Conservation (phyloP, 1,284 basidiomycete species). For the Fomitopsis betulina region DNA sequence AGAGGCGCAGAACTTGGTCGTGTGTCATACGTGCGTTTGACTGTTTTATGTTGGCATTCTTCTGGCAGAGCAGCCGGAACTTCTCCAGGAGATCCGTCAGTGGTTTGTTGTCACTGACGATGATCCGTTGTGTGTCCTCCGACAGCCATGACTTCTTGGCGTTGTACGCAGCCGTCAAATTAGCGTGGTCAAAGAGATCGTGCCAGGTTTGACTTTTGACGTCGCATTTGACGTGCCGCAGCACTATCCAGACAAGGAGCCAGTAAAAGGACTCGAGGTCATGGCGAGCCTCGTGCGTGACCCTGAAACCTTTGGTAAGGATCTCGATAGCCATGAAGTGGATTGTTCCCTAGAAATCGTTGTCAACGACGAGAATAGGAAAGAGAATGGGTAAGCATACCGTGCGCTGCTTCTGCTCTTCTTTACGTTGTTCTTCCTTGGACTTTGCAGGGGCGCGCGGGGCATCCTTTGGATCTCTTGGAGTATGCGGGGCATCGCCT, state of each 20-base stretch:
- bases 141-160: neutral
- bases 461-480: no score
- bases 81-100: neutral
- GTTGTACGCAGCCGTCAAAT: neutral
- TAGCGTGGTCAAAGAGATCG: neutral
- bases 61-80: neutral
- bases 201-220: neutral
- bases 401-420: neutral
- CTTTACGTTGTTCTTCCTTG: no score
- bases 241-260: neutral
- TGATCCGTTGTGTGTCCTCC: neutral
- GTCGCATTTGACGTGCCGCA: neutral
- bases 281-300: neutral
- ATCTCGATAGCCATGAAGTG: neutral
- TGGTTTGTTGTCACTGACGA: neutral
- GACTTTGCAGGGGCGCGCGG: no score
- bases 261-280: neutral
- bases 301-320: neutral
- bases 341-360: neutral
- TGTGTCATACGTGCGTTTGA: neutral
- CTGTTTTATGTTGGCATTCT: neutral
- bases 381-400: neutral
- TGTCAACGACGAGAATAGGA: neutral
- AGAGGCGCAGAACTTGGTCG: neutral
- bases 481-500: no score